A percentile compares a stretch with the other conserved stretches of the same genome.
Evolutionary conservation across 352 stramenopile species (phyloP).

Genomic region (Phytophthora pluvialis): DNA sequence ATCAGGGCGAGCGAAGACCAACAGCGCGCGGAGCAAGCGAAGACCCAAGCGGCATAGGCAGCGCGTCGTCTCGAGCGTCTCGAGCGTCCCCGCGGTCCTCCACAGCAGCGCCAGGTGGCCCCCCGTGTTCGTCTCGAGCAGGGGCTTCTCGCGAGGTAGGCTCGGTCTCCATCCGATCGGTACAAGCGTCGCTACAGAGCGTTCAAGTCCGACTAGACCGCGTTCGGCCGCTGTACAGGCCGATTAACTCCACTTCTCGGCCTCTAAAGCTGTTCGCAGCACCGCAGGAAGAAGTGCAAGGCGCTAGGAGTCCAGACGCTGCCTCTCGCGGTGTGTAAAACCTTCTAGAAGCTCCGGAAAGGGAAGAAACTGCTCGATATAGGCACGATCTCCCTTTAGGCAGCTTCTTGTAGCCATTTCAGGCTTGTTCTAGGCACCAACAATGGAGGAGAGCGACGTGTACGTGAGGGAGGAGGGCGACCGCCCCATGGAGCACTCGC

Average conservation of each 20-base stretch:
- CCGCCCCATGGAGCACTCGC: conserved; percentile 77
- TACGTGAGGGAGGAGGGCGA: conserved; percentile 81
- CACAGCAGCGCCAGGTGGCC: conserved; percentile 17
- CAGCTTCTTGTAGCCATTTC: conserved; percentile 7
- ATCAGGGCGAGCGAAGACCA: conserved; percentile 39
- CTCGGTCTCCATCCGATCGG: conserved; percentile 17
- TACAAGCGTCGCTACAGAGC: conserved; percentile 26
- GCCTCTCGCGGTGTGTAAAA: neutral
- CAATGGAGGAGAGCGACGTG: conserved; percentile 72
- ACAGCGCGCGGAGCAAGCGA: conserved; percentile 38
- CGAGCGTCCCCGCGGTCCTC: conserved; percentile 22
- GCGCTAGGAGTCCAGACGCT: neutral
- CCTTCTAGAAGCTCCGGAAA: conserved; percentile 16
- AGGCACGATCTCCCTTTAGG: conserved; percentile 1
- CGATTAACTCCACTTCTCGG: conserved; percentile 3
- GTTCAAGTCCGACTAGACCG: neutral
- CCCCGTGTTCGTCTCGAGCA: conserved; percentile 21
- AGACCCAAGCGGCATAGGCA: conserved; percentile 37
- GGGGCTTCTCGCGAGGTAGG: conserved; percentile 19
- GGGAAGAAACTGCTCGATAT: conserved; percentile 7
- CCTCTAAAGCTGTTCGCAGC: neutral
- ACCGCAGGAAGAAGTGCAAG: neutral
- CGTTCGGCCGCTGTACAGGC: neutral
- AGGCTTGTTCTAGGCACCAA: conserved; percentile 3
- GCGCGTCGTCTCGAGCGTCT: conserved; percentile 38